Base-by-base conservation (phyloP, 306 rosid genomes). In the Pachyrhizus erosus region DNA sequence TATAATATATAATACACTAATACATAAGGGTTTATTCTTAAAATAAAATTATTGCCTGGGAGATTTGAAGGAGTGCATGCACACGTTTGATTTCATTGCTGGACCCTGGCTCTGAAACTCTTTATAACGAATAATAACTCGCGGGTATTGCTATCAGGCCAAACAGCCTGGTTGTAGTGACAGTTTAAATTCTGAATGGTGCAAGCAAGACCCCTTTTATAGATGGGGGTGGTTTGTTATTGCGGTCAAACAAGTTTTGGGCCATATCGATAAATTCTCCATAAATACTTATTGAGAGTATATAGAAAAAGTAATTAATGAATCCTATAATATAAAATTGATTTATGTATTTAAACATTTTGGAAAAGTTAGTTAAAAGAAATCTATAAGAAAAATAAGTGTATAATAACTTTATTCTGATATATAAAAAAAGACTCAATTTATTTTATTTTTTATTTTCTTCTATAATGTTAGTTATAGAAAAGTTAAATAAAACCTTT, bases 61-160 rank as follows among this genome's bases (percentile, higher is more conserved):
- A 37, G 37, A 55, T 23, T 17, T 17, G 24, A 67, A 73, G 26
- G 29, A 68, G 43, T 55, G 54, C 55, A 7, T 58, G 64, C 57
- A 68, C 34, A 81, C 80, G 57, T 51, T 74, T 57, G 43, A 49
- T 64, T 64, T 49, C 48, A n/a, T 64, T 27, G 46, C 37, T 43
- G 48, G 18, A 57, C 23, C n/a, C 8, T n/a, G 48, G 12, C 34
- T 18, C 13, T 34, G 37, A 27, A 76, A 61, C 72, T 45, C 73
- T 68, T 29, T 9, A 9, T 52, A 49, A 55, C 8, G 4, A 58
- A 15, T 29, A 24, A 15, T 11, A 23, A 27, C 60, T 40, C 18
- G 18, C 29, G 26, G 58, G 27, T 43, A 40, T 75, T 46, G 17
- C 71, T 26, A 26, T 40, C 78, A 2, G 34, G 51, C 21, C 51